Percentiles rank a stretch among this genome's conserved stretches.
Conservation (phyloP, 192 early-diverging fungal genomes). For the Bifiguratus adelaidae region DNA sequence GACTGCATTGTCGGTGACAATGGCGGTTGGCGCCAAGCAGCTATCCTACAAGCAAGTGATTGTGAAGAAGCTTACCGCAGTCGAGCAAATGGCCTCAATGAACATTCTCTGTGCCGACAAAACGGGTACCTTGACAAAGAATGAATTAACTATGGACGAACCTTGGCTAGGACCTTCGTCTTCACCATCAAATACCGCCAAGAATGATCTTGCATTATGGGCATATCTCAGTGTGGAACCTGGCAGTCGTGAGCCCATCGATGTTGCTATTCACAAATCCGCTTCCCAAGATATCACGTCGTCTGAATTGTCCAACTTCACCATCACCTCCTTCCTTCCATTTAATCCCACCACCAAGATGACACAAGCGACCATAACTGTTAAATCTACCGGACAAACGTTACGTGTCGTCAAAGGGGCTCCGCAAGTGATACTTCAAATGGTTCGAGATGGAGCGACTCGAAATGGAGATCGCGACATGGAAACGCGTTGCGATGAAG, state of each 20-base stretch:
- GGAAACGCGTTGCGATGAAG: too few species aligned
- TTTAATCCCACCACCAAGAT: slow-evolving; percentile 91
- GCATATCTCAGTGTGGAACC: slow-evolving; percentile 82
- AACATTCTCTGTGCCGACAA: slow-evolving; percentile 80
- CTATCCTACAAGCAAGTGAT: slow-evolving; percentile 90
- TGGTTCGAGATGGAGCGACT: slow-evolving; percentile 55
- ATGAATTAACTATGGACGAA: slow-evolving; percentile 87
- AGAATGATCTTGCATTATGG: slow-evolving; percentile 75
- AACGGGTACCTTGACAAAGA: slow-evolving; percentile 88
- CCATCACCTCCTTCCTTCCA: slow-evolving; percentile 79
- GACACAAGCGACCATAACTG: slow-evolving; percentile 76
- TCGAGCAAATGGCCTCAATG: slow-evolving; percentile 91
- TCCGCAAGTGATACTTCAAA: slow-evolving; percentile 68
- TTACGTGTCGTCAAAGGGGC: slow-evolving; percentile 81
- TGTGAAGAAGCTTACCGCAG: slow-evolving; percentile 89
- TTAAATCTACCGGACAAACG: slow-evolving; percentile 60
- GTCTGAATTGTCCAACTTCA: too few species aligned
- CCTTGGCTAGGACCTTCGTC: slow-evolving; percentile 63
- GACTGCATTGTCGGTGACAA: slow-evolving; percentile 92
- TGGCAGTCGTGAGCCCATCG: slow-evolving; percentile 87
- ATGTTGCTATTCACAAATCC: slow-evolving; percentile 78
- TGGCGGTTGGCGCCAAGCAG: slow-evolving; percentile 94
- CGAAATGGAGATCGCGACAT: too few species aligned
- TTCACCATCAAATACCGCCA: too few species aligned
- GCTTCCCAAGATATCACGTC: slow-evolving; percentile 49